These are phyloP conservation scores for Limnanthes douglasii DNA, from an alignment of 345 rosid genomes.

Conservation along the genomic window DNA sequence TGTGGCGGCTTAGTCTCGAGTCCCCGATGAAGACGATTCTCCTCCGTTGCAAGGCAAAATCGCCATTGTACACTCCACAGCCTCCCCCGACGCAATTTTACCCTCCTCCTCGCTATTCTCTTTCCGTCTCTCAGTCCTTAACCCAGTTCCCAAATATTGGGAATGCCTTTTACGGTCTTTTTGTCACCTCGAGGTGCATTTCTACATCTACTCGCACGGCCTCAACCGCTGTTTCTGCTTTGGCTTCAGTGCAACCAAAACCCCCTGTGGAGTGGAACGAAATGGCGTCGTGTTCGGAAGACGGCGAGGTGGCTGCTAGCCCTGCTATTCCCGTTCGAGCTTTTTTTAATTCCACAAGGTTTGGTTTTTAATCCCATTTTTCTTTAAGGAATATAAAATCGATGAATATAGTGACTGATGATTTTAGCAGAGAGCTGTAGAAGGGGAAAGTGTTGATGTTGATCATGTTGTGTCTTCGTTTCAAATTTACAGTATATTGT, in stretches of 20 bases:
- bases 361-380: background rate
- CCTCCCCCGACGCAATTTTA: conserved; percentile 2
- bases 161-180: background rate
- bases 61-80: background rate
- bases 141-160: background rate
- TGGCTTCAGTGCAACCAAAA: conserved; percentile 1
- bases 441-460: background rate
- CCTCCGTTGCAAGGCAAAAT: background rate
- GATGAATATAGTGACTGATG: background rate
- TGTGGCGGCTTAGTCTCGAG: background rate
- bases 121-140: background rate
- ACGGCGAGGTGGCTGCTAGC: conserved; percentile 19
- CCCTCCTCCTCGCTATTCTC: too few species aligned
- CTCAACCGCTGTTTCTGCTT: background rate
- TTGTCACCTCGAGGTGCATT: conserved; percentile 8
- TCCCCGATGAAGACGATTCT: background rate
- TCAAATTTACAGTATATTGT: background rate
- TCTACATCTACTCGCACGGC: conserved; percentile 6
- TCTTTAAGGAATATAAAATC: background rate
- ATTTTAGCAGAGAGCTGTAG: background rate
- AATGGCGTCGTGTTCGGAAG: conserved; percentile 21
- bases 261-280: conserved; percentile 28
- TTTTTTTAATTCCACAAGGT: conserved; percentile 59
- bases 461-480: background rate
- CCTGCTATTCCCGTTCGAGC: conserved; percentile 51